Base-by-base conservation (phyloP, 2,329 filamentous ascomycete genomes). In the Paecilomyces dactylethromorphus region DNA sequence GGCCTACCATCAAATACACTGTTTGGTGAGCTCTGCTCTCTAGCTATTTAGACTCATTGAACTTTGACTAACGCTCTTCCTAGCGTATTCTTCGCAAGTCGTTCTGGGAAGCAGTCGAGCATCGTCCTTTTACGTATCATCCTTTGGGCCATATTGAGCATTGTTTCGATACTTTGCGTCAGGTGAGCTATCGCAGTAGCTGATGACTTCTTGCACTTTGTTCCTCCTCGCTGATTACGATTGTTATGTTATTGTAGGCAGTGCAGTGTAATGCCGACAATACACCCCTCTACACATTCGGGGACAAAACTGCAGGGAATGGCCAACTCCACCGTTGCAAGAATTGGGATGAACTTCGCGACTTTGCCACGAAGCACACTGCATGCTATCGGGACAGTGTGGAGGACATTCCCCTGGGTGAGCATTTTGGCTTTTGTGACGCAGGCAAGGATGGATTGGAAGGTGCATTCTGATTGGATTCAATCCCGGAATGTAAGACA, bases 321-420 rank as follows among this genome's bases (percentile, higher is more conserved):
- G 63, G 58, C 8, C 62, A 65, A 26, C 12, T 62, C 3, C 58
- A 55, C n/a, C n/a, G 49, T 4, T 65, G 63, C 49, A 29, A 53
- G 12, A 54, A 62, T 31, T 65, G 63, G 63, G 51, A 65, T 53
- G 59, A 29, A 55, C 61, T 63, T 3, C 56, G 61, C 18, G 39
- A 62, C 7, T 65, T 33, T 33, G 64, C 64, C 1, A 63, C 61
- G 5, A 59, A 64, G 15, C 61, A 70, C 39, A 62, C 68, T 8
- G 68, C 68, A 1, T 70, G 68, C 49, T 69, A 70, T 45, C 56
- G 63, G 15, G 68, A 70, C 57, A 60, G 33, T 2, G 53, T 58
- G 3, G 22, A 33, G 8, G 32, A 29, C 3, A 56, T 67, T 12
- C 54, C 56, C 4, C 52, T 64, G 22, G 52, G 56, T 6, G 59